Conservation (phyloP, 805 yeast genomes). For the Naumovozyma castellii region DNA sequence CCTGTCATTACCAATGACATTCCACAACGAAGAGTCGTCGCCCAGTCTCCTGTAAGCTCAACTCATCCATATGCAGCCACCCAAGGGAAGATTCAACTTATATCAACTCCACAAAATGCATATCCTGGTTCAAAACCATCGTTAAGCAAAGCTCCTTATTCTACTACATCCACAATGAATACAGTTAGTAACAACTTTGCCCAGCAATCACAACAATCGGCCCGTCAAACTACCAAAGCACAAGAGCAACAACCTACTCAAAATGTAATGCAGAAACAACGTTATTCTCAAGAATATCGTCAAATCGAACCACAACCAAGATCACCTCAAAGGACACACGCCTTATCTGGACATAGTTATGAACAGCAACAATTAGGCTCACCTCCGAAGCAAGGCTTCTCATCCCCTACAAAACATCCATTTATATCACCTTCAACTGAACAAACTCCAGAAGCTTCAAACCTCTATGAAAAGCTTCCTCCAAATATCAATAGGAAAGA, state of each 20-base stretch:
- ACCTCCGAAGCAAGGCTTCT: background rate
- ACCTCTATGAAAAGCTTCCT: background rate
- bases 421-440: too few species aligned
- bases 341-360: background rate
- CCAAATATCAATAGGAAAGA: background rate
- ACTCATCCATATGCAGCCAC: background rate
- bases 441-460: background rate
- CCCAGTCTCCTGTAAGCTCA: background rate
- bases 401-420: background rate
- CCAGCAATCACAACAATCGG: background rate
- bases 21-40: background rate
- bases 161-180: conserved; percentile 15
- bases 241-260: conserved; percentile 1
- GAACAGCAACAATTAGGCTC: background rate
- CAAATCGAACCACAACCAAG: background rate
- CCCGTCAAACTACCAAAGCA: conserved; percentile 1
- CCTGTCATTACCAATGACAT: too few species aligned
- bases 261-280: background rate
- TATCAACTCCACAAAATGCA: background rate
- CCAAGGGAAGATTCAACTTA: background rate
- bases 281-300: background rate
- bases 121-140: conserved; percentile 6
- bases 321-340: conserved; percentile 1
- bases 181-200: conserved; percentile 12
- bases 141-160: conserved; percentile 19